phyloP scores from a whole-genome alignment of 192 early-diverging fungal genomes.

The Funneliformis geosporum region DNA sequence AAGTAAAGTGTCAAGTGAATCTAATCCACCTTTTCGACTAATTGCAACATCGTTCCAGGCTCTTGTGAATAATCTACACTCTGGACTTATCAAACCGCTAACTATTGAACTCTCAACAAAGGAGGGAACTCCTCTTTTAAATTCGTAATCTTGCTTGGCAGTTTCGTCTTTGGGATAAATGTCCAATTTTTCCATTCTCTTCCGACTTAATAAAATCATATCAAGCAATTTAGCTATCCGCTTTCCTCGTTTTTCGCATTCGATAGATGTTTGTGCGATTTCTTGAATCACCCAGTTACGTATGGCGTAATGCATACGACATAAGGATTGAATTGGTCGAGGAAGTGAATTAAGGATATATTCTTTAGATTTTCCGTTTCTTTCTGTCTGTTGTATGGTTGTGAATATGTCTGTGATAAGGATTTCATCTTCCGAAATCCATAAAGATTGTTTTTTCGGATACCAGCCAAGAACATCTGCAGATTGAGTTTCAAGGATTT shows the following conservation, averaged over 20 bases:
- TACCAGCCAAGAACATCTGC: slow-evolving; percentile 50
- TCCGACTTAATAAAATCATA: slow-evolving; percentile 58
- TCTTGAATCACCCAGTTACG: slow-evolving; percentile 69
- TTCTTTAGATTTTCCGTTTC: slow-evolving; percentile 52
- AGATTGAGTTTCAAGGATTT: slow-evolving; percentile 52
- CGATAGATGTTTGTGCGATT: slow-evolving; percentile 50
- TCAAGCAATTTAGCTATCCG: slow-evolving; percentile 64
- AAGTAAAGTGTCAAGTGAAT: slow-evolving; percentile 54
- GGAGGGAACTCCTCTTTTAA: slow-evolving; percentile 51
- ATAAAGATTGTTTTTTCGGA: slow-evolving; percentile 32
- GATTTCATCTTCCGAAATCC: slow-evolving; percentile 56
- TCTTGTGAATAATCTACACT: slow-evolving; percentile 62
- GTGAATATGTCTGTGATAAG: slow-evolving; percentile 67
- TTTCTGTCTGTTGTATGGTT: slow-evolving; percentile 53
- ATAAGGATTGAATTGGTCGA: slow-evolving; percentile 64
- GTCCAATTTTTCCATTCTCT: slow-evolving; percentile 34
- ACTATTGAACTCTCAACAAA: slow-evolving; percentile 72
- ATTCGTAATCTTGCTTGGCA: slow-evolving; percentile 14
- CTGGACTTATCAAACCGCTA: slow-evolving; percentile 70
- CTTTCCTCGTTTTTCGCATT: slow-evolving; percentile 52
- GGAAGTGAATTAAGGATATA: slow-evolving; percentile 61
- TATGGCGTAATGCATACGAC: slow-evolving; percentile 66
- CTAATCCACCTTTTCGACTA: slow-evolving; percentile 54
- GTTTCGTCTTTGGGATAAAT: slow-evolving; percentile 26
- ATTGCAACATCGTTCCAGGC: slow-evolving; percentile 65